Evolutionary conservation across 2,329 filamentous ascomycete genomes (phyloP).

Genomic region (Hypoxylon sp.): DNA sequence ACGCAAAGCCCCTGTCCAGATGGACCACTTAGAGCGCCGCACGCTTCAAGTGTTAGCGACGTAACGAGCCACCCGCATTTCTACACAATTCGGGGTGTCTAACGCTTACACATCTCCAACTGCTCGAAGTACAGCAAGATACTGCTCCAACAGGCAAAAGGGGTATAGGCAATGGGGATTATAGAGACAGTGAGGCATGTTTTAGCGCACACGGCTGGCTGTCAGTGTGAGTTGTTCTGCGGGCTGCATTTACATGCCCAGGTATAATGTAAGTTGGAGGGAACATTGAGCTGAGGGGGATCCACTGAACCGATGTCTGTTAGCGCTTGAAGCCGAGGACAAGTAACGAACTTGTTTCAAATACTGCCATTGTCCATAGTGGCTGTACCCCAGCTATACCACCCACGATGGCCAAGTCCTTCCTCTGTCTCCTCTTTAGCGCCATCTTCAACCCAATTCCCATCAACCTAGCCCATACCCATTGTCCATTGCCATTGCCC

Average conservation of each 20-base stretch:
- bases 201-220: conserved; percentile 13
- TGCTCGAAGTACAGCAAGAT: conserved; percentile 22
- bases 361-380: conserved; percentile 45
- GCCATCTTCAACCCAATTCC: conserved; percentile 26
- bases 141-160: conserved; percentile 20
- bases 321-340: conserved; percentile 38
- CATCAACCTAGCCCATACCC: conserved; percentile 18
- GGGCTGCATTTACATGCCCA: neutral
- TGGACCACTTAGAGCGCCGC: conserved; percentile 42
- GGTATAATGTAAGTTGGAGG: neutral
- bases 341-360: conserved; percentile 44
- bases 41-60: conserved; percentile 37
- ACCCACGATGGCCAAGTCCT: conserved; percentile 32
- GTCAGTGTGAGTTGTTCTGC: neutral
- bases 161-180: conserved; percentile 9
- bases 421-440: conserved; percentile 24
- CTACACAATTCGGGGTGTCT: conserved; percentile 15
- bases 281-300: conserved; percentile 30
- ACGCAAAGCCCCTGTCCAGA: conserved; percentile 44
- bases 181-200: conserved; percentile 3
- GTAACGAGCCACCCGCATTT: conserved; percentile 37
- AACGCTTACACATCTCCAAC: conserved; percentile 12
- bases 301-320: conserved; percentile 33
- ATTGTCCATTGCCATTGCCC: conserved; percentile 7
- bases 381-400: conserved; percentile 45